phyloP scores from a whole-genome alignment of 2,329 filamentous ascomycete species.

The Fusarium sp. region DNA sequence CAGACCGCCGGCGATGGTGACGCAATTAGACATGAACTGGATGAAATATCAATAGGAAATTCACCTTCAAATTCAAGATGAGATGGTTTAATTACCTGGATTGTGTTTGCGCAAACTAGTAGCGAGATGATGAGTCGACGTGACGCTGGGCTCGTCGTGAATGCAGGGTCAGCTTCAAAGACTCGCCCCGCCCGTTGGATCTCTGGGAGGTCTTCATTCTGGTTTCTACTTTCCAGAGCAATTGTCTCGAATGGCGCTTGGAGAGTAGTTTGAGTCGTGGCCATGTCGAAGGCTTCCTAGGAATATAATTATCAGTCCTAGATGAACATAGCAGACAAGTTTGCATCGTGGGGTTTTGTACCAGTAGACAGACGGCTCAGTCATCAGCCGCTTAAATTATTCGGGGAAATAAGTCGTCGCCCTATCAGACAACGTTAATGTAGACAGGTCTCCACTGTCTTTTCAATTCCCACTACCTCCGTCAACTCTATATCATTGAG shows the following conservation, averaged over 20 bases:
- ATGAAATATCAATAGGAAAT: not conserved
- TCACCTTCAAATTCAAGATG: no score
- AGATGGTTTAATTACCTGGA: not conserved
- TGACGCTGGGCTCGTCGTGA: constrained; percentile 5
- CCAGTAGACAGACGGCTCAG: no score
- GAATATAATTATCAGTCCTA: fast-evolving
- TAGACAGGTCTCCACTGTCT: not conserved
- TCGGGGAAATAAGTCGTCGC: not conserved
- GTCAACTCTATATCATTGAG: not conserved
- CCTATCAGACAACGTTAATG: not conserved
- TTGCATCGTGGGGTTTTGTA: not conserved
- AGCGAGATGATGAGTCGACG: constrained; percentile 8
- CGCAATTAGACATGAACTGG: constrained; percentile 10
- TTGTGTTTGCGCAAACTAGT: constrained; percentile 11
- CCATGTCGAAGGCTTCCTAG: not conserved
- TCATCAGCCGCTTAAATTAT: constrained; percentile 2
- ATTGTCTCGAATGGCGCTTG: not conserved
- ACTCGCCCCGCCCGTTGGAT: not conserved
- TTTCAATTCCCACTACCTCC: no score
- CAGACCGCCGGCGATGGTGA: constrained; percentile 7
- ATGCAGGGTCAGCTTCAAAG: constrained; percentile 9
- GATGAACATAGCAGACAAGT: not conserved
- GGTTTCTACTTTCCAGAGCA: not conserved
- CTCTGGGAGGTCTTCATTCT: not conserved
- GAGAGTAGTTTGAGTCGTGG: not conserved